Conservation (phyloP, 805 yeast genomes). For the Candida mattraensis region DNA sequence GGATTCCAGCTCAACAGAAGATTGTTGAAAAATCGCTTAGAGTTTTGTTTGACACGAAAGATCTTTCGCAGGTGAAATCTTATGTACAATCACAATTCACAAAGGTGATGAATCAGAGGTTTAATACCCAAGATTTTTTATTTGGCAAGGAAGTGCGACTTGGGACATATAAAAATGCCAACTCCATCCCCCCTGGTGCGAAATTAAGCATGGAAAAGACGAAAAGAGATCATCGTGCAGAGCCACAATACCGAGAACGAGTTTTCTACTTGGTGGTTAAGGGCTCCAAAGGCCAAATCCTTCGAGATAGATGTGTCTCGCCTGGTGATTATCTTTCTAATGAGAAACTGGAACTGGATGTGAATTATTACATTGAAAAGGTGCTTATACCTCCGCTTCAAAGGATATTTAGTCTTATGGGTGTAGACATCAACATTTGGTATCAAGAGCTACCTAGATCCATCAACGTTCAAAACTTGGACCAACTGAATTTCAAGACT, state of each 20-base stretch:
- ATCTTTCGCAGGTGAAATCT: conserved; percentile 66
- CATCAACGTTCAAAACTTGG: conserved; percentile 13
- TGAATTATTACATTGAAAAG: conserved; percentile 81
- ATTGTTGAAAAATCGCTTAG: conserved; percentile 71
- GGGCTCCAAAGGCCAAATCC: conserved; percentile 50
- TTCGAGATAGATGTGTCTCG: conserved; percentile 76
- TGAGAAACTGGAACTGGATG: conserved; percentile 54
- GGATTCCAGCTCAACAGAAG: conserved; percentile 87
- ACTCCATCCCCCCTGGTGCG: conserved; percentile 89
- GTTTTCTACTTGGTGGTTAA: conserved; percentile 82
- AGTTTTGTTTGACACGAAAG: conserved; percentile 67
- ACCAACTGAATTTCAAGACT: conserved; percentile 15
- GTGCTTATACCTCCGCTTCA: conserved; percentile 89
- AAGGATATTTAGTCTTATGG: conserved; percentile 76
- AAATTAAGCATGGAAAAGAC: conserved; percentile 64
- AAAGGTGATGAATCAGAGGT: conserved; percentile 60
- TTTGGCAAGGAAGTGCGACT: conserved; percentile 87
- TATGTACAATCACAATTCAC: conserved; percentile 67
- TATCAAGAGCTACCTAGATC: conserved; percentile 61
- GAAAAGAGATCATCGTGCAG: conserved; percentile 65
- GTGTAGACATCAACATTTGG: conserved; percentile 81
- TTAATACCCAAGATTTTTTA: conserved; percentile 79
- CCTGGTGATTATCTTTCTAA: conserved; percentile 68
- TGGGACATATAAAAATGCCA: conserved; percentile 76
- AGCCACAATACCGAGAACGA: conserved; percentile 86